A percentile compares a stretch with the other conserved stretches of the same genome.
Conservation (phyloP, 108 stramenopile species). For the Chaetoceros tenuissimus region DNA sequence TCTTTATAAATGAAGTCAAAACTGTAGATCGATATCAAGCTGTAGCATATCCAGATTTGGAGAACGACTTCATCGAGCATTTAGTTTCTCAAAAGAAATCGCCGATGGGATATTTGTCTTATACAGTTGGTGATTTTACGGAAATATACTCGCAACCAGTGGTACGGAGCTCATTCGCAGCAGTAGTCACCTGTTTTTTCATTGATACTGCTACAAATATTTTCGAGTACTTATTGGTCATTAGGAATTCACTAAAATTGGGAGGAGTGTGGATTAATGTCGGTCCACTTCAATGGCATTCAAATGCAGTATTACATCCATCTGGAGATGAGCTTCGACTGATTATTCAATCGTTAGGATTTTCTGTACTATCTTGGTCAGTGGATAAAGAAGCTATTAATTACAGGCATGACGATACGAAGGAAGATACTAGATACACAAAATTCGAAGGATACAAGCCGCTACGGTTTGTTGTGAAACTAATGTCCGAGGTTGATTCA, state of each 20-base stretch:
- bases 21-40: constrained; percentile 44
- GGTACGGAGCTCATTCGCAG: constrained; percentile 31
- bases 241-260: constrained; percentile 22
- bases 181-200: constrained; percentile 72
- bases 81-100: not conserved
- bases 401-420: constrained; percentile 51
- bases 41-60: constrained; percentile 38
- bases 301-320: constrained; percentile 50
- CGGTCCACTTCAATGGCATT: constrained; percentile 83
- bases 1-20: constrained; percentile 68
- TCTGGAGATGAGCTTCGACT: constrained; percentile 55
- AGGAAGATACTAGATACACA: constrained; percentile 31
- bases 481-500: no score
- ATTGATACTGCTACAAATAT: constrained; percentile 81
- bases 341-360: constrained; percentile 45
- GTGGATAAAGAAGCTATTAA: constrained; percentile 40
- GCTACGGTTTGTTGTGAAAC: constrained; percentile 39
- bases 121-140: constrained; percentile 70
- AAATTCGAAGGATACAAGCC: constrained; percentile 62
- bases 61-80: not conserved
- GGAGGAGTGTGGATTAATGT: constrained; percentile 75
- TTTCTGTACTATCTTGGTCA: constrained; percentile 48
- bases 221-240: constrained; percentile 55
- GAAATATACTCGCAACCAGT: constrained; percentile 15
- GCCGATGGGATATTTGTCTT: constrained; percentile 37